Conservation (phyloP, 257 asterid genomes). For the Mentha longifolia region DNA sequence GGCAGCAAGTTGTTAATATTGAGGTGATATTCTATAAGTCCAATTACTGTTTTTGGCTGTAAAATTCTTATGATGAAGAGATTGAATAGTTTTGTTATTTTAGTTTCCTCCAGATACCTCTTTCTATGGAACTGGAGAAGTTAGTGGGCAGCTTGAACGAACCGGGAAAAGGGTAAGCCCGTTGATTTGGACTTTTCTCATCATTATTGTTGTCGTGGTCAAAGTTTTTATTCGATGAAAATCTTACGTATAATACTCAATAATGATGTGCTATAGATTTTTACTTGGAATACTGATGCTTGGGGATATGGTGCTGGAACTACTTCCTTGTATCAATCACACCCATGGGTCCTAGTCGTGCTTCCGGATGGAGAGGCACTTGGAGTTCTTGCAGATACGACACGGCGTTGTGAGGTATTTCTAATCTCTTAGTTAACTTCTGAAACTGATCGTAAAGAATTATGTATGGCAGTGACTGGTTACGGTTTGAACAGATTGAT, state of each 20-base stretch:
- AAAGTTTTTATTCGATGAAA: background rate
- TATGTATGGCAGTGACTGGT: conserved; percentile 25
- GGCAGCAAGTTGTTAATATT: conserved; percentile 70
- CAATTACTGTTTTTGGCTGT: background rate
- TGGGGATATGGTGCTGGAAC: conserved; percentile 94
- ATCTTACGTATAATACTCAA: conserved; percentile 5
- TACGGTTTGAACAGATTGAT: conserved; percentile 68
- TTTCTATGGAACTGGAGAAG: conserved; percentile 69
- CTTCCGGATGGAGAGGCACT: conserved; percentile 86
- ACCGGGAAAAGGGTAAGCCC: conserved; percentile 92
- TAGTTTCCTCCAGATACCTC: conserved; percentile 86
- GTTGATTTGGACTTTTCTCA: conserved; percentile 14
- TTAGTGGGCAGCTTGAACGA: conserved; percentile 62
- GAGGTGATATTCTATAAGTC: conserved; percentile 48
- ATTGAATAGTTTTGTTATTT: conserved; percentile 30
- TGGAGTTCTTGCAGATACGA: conserved; percentile 86
- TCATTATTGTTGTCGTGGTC: background rate
- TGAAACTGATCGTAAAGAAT: background rate
- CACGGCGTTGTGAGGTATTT: conserved; percentile 86
- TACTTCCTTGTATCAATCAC: conserved; percentile 93
- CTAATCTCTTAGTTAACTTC: conserved; percentile 17
- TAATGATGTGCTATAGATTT: conserved; percentile 50
- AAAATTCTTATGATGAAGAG: conserved; percentile 21
- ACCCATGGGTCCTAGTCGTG: conserved; percentile 96
- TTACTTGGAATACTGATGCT: conserved; percentile 93